Base-by-base conservation (phyloP, 164 flowering plant species). In the Vitis amurensis region DNA sequence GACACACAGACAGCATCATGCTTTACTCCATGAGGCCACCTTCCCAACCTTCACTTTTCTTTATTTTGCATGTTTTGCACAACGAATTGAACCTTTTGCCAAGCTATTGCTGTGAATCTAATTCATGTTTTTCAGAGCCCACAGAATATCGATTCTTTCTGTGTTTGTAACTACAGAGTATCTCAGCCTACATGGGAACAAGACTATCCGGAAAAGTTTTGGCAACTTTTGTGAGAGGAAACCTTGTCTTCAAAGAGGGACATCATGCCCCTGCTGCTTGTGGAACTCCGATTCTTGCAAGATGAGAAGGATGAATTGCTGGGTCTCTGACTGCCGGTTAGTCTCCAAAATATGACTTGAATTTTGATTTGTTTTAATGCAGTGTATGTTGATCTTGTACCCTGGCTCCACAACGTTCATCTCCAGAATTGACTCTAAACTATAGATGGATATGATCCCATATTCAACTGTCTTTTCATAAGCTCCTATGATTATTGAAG, bases 151-250 rank as follows among this genome's bases (percentile, higher is more conserved):
- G 17, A 23, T 61, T 37, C 9, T 61, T 29, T 6, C 44, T 37
- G 44, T 37, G 44, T 37, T 37, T 37, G 44, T 37, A 3, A 37
- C 44, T 47, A 23, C 64, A 95, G 99, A 82, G 80, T 61, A 90
- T 89, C 61, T 90, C 98, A 8, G 97, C 99, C 51, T 96, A 93
- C 79, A 75, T 91, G 84, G 98, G 99, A 58, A 85, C 29, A 66
- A 89, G 71, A 75, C 79, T 96, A 8, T 73, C 87, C 0, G 99
- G 99, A 49, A 93, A 86, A 63, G 97, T 96, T 47, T 59, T 89
- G 74, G 89, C 95, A 23, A 93, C 99, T 12, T 91, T 86, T 76
- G 92, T 92, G 55, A 84, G 97, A 73, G 99, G 99, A 58, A 92
- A 89, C 78, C 89, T 93, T 50, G 92, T 96, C 9, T 96, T 72